These are phyloP conservation scores for Leccinum boreale DNA, from an alignment of 768 basidiomycete genomes.

Conservation along the genomic window DNA sequence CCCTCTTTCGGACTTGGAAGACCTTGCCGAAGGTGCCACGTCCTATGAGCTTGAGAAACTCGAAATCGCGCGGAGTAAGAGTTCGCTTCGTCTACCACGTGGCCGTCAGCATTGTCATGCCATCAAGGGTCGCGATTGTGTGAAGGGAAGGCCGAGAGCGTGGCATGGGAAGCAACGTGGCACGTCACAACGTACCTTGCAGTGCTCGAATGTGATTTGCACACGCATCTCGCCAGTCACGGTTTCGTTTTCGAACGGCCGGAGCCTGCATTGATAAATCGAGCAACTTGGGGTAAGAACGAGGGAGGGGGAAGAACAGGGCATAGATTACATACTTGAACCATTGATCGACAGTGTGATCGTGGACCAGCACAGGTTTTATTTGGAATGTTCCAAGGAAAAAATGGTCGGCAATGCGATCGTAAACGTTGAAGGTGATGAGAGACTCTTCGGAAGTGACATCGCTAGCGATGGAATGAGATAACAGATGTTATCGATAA, in stretches of 20 bases:
- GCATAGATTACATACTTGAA: slow-evolving; percentile 66
- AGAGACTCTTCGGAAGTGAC: slow-evolving; percentile 84
- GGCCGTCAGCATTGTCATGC: slow-evolving; percentile 19
- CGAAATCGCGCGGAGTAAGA: slow-evolving; percentile 93
- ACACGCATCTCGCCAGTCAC: slow-evolving; percentile 93
- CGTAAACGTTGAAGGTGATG: slow-evolving; percentile 89
- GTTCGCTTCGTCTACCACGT: slow-evolving; percentile 70
- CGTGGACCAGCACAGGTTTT: slow-evolving; percentile 87
- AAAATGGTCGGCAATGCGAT: slow-evolving; percentile 77
- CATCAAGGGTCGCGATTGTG: slow-evolving; percentile 22
- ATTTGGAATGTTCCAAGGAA: slow-evolving; percentile 92
- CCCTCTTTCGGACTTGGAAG: slow-evolving; percentile 97
- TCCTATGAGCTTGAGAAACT: slow-evolving; percentile 98
- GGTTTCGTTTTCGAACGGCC: slow-evolving; percentile 71
- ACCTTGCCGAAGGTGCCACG: slow-evolving; percentile 98
- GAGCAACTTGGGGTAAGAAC: slow-evolving; percentile 10
- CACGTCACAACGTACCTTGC: slow-evolving; percentile 53
- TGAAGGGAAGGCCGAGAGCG: slow-evolving; percentile 19
- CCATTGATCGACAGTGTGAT: slow-evolving; percentile 96
- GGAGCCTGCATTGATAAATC: slow-evolving; percentile 46
- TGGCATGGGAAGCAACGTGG: slow-evolving; percentile 24
- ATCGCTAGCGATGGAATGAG: slow-evolving; percentile 58
- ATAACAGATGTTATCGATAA: slow-evolving; percentile 14
- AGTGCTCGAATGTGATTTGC: slow-evolving; percentile 90
- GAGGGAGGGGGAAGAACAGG: slow-evolving; percentile 13